Evolutionary conservation across 2,329 filamentous ascomycete species (phyloP).

Genomic region (Aspergillus nomiae): DNA sequence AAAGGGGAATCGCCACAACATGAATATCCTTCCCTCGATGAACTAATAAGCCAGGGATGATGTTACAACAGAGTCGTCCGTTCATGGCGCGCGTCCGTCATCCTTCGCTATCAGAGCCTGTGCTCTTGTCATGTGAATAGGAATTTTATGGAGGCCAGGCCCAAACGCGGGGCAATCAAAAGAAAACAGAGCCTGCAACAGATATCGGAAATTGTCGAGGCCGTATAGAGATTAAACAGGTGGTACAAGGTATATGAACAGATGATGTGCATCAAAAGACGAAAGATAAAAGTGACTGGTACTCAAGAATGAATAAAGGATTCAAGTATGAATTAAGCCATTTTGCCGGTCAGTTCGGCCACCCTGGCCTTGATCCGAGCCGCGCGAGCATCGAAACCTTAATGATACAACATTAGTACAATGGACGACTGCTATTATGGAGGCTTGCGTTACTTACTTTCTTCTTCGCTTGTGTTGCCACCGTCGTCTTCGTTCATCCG

Average conservation of each 20-base stretch:
- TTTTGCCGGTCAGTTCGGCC: slow-evolving; percentile 86
- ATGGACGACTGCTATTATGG: neutral
- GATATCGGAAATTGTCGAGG: neutral
- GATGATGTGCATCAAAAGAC: slow-evolving; percentile 11
- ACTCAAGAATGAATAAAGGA: neutral
- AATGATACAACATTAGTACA: slow-evolving; percentile 27
- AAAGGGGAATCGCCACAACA: neutral
- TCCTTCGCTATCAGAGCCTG: neutral
- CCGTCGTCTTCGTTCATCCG: slow-evolving; percentile 68
- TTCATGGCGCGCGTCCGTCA: neutral
- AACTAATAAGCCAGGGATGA: neutral
- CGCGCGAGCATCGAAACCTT: slow-evolving; percentile 93
- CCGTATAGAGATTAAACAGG: slow-evolving; percentile 8
- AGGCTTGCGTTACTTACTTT: slow-evolving; percentile 66
- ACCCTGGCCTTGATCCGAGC: slow-evolving; percentile 97
- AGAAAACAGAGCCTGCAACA: neutral
- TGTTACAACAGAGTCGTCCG: slow-evolving; percentile 1
- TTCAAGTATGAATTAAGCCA: slow-evolving; percentile 42
- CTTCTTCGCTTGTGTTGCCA: slow-evolving; percentile 90
- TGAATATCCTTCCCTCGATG: neutral
- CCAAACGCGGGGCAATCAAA: neutral
- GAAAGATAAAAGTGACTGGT: neutral
- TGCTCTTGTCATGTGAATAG: neutral
- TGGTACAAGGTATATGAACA: slow-evolving; percentile 13
- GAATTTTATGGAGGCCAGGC: neutral